Evolutionary conservation across 305 asterid genomes (phyloP), one percentile per base, ranked within the genome.

Genomic region (Petunia hybrid): DNA sequence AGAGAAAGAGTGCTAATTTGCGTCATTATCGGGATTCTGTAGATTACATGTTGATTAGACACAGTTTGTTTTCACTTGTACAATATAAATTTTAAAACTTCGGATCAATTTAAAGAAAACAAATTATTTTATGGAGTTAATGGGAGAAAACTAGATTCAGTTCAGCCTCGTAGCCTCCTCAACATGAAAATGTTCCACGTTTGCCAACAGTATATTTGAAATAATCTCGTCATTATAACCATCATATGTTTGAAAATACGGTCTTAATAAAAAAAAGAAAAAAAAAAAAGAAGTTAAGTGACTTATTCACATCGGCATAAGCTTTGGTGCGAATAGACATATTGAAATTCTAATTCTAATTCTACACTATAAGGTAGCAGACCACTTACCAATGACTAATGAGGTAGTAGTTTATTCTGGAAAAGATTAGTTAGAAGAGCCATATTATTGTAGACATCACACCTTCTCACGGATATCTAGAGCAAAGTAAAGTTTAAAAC

Each of bases 381-480:
- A 22, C 31, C 31, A 22, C 31, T 22, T 22, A 22, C 31, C 31
- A 22, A 22, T 22, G 31, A 22, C 31, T 22, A 22, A 22, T 22
- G 31, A 22, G 31, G 31, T 22, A 22, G 31, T 22, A 22, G 31
- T 22, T 22, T 22, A 22, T 22, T 22, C 31, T 22, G 31, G 31
- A 22, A 22, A 22, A 22, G 31, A 22, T 22, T 22, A 22, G 31
- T 22, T 55, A 55, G 31, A 56, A 2, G 61, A 56, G 31, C 61
- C 22, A 13, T 56, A 14, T 13, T 48, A 48, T 0, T 48, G 56
- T 13, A 48, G 8, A 9, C 14, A 9, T 48, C 10, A 13, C 9
- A 22, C 61, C 55, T 2, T 6, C 31, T 16, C 73, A 80, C 85
- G 62, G 57, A 70, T 35, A 67, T 68, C 35, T 4, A 68, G 57